Conservation (phyloP, 2,329 filamentous ascomycete species). For the Hirsutella rhossiliensis region DNA sequence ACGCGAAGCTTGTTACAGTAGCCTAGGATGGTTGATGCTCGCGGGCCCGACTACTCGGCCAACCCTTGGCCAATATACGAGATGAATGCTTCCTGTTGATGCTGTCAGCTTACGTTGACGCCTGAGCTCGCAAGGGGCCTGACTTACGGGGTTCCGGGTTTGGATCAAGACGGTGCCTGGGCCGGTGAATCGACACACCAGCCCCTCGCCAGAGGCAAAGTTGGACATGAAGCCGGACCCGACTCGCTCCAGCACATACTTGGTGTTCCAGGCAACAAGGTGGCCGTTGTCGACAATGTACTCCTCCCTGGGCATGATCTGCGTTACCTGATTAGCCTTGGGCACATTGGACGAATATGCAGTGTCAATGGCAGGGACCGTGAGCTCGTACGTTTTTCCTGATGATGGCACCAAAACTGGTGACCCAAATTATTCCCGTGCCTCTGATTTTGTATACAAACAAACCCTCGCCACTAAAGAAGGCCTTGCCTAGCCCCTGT, state of each 20-base stretch:
- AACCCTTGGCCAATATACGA: too few species aligned
- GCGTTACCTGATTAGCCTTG: background rate
- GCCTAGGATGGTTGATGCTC: too few species aligned
- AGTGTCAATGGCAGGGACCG: background rate
- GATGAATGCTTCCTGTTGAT: too few species aligned
- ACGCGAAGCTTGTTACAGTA: too few species aligned
- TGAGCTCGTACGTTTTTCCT: conserved; percentile 66
- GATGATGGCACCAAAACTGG: conserved; percentile 90
- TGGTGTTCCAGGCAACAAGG: conserved; percentile 91
- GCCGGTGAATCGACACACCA: conserved; percentile 89
- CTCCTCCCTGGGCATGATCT: conserved; percentile 56
- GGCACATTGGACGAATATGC: too few species aligned
- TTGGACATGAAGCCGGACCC: conserved; percentile 81
- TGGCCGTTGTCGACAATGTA: conserved; percentile 93
- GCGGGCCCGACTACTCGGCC: too few species aligned
- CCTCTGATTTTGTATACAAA: conserved; percentile 84
- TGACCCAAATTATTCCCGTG: conserved; percentile 73
- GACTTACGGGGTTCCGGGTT: conserved; percentile 67
- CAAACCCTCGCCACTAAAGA: conserved; percentile 87
- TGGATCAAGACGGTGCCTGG: conserved; percentile 89
- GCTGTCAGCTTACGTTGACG: too few species aligned
- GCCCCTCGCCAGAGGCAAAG: conserved; percentile 67
- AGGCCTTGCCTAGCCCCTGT: conserved; percentile 76
- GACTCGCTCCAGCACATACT: conserved; percentile 82
- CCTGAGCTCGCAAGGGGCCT: too few species aligned